Evolutionary conservation across 106 monocot genomes (phyloP), one percentile per base, ranked within the genome.

Genomic region (Phalaenopsis equestris): DNA sequence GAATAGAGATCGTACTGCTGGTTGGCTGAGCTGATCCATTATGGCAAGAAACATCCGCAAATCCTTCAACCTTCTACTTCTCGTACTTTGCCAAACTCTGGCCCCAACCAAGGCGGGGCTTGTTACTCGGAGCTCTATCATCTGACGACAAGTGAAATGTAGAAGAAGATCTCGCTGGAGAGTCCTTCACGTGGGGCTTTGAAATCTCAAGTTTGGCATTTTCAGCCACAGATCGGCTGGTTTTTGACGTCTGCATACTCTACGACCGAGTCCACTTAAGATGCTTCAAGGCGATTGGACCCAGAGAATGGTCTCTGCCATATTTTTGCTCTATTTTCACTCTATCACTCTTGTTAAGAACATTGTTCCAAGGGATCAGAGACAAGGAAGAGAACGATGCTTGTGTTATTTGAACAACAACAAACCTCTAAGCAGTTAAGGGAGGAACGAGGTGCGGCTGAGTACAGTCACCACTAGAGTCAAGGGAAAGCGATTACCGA

Each of bases 81-180:
- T 97, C 96, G 80, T 94, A 92, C 80, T 97, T 97, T 0, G 94
- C 94, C 79, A 97, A 78, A 37, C 96, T 94, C 76, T 97, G 93
- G 8, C 96, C 96, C 96, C 96, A 97, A 6, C 92, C 92, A 85
- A 97, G 94, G 67, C 94, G 88, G 23, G 85, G 87, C 82, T 92
- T 97, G 89, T 94, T 96, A 90, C 82, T 90, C 24, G 82, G 41
- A 77, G 65, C 49, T 56, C 80, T 89, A 24, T 92, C 93, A 55
- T 97, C 94, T 2, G 86, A 49, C 23, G 30, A 23, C 37, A 49
- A 74, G 38, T 83, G 86, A 45, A 88, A 82, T 0, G 30, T 45
- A 37, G 79, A 82, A 1, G 86, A 80, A 56, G 86, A 87, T 42
- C 42, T 77, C n/a, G 80, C 37, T 17, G 84, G 82, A 75, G 80